Percentiles rank a stretch among this genome's conserved stretches.
Evolutionary conservation across 2,329 filamentous ascomycete genomes (phyloP).

Genomic region (Clonostachys rhizophaga): DNA sequence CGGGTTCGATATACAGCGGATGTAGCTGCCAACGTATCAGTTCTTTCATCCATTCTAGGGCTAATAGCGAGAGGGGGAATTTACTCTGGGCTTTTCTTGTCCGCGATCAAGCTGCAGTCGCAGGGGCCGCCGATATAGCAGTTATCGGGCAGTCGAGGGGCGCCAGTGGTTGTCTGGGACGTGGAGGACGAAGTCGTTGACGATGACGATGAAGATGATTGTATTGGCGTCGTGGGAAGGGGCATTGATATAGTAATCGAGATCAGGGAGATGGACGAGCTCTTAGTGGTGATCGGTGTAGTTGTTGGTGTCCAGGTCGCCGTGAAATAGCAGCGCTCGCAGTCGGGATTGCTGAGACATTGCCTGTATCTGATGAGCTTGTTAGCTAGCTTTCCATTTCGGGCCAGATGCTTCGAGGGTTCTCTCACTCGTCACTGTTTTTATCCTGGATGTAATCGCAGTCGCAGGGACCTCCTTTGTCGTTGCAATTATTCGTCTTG

Average conservation of each 20-base stretch:
- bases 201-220: no score
- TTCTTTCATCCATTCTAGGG: no score
- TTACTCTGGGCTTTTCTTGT: conserved; percentile 21
- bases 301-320: no score
- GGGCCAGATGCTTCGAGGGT: no score
- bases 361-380: conserved; percentile 14
- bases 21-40: conserved; percentile 13
- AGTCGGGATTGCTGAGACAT: conserved; percentile 22
- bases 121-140: conserved; percentile 15
- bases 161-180: no score
- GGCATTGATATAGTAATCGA: no score
- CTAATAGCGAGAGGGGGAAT: not conserved
- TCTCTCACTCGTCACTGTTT: conserved; percentile 17
- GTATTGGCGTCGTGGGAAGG: no score
- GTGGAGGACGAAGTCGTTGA: no score
- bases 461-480: conserved; percentile 15
- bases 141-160: not conserved
- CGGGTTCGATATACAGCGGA: conserved; percentile 25
- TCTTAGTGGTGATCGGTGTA: no score
- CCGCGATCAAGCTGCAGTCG: conserved; percentile 17
- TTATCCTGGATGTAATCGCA: conserved; percentile 17
- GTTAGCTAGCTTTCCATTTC: not conserved
- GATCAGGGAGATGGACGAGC: no score
- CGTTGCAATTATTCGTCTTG: no score
- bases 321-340: conserved; percentile 10